Evolutionary conservation across 345 rosid species (phyloP).

Genomic region (Heritiera littoralis): DNA sequence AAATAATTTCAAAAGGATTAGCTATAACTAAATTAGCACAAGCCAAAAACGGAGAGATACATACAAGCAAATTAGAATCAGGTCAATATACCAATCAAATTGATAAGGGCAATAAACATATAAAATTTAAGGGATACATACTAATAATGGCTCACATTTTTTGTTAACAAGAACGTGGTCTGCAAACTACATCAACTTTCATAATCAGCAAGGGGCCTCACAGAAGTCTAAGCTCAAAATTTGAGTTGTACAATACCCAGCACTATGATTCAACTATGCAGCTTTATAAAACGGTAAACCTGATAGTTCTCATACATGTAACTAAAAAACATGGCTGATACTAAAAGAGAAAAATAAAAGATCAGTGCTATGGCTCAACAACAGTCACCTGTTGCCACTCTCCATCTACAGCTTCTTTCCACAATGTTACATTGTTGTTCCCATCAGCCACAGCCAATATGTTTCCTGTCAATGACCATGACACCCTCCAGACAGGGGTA

Average conservation of each 20-base stretch:
- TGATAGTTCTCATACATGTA: background rate
- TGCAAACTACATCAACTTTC: background rate
- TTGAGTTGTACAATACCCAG: background rate
- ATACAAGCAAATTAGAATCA: background rate
- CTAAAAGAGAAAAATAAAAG: slow-evolving; percentile 9
- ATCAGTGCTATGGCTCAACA: background rate
- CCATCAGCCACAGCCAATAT: background rate
- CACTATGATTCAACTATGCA: background rate
- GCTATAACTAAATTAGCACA: background rate
- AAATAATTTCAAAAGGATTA: no score
- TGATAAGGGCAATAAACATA: background rate
- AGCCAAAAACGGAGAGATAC: background rate
- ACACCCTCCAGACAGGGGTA: background rate
- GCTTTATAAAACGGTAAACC: background rate
- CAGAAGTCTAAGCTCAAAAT: background rate
- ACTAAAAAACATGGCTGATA: slow-evolving; percentile 5
- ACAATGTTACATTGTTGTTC: background rate
- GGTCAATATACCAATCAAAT: background rate
- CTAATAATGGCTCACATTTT: background rate
- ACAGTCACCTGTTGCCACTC: background rate
- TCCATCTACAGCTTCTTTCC: background rate
- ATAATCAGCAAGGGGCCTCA: background rate
- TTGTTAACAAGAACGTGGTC: background rate
- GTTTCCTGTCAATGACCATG: background rate
- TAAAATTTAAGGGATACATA: background rate